A percentile compares a stretch with the other conserved stretches of the same genome.
Evolutionary conservation across 495 filamentous ascomycete genomes (phyloP).

Genomic region (Amniculicola lignicola): DNA sequence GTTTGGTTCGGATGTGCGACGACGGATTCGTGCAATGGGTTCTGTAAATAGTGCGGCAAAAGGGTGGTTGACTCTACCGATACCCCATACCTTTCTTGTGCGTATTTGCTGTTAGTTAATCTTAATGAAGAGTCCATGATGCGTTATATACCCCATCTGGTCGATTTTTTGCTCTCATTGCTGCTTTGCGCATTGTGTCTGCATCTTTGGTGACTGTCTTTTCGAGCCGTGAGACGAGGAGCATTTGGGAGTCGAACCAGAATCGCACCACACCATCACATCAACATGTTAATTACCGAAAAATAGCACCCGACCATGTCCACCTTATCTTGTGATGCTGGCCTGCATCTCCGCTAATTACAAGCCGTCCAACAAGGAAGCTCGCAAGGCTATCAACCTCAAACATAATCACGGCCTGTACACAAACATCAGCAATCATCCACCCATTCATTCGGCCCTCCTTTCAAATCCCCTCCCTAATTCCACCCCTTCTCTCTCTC

Average conservation of each 20-base stretch:
- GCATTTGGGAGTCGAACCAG: background rate
- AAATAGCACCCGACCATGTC: background rate
- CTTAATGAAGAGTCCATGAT: constrained; percentile 20
- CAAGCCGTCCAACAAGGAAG: background rate
- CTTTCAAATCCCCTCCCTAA: background rate
- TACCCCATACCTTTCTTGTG: background rate
- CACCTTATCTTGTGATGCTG: background rate
- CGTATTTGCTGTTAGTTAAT: constrained; percentile 2
- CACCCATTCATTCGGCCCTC: no score
- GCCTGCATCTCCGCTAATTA: no score
- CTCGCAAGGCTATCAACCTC: background rate
- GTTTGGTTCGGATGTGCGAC: background rate
- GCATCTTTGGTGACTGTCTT: background rate
- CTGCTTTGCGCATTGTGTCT: background rate
- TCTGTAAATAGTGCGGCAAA: background rate
- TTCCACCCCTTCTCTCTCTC: background rate
- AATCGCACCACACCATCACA: background rate
- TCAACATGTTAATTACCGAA: background rate
- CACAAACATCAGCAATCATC: no score
- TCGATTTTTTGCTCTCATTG: background rate
- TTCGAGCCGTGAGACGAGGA: background rate
- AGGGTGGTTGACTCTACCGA: background rate
- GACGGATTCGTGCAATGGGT: background rate
- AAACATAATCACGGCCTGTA: background rate
- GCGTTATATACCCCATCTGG: constrained; percentile 23